These are phyloP conservation scores for Cladorrhinum sp. DNA, from an alignment of 2,329 filamentous ascomycete genomes.

Conservation along the genomic window DNA sequence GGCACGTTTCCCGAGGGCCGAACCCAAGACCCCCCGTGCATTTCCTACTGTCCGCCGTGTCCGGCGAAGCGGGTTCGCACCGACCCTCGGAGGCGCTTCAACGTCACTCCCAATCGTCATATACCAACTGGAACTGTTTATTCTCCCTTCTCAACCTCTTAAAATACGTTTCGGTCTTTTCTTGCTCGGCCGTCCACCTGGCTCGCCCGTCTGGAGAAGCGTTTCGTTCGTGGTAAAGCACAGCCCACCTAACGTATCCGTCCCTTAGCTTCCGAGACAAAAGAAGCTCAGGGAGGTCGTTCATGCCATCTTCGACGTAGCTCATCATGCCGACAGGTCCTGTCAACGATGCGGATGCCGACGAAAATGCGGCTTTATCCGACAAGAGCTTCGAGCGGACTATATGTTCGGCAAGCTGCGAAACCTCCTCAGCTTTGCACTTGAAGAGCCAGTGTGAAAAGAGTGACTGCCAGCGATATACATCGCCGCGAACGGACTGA, in stretches of 20 bases:
- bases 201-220: no score
- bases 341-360: neutral
- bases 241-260: neutral
- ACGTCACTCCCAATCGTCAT: neutral
- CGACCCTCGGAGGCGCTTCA: neutral
- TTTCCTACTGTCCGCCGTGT: neutral
- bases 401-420: neutral
- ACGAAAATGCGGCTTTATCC: neutral
- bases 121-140: neutral
- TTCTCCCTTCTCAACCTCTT: no score
- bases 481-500: neutral
- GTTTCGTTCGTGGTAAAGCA: no score
- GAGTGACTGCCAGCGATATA: neutral
- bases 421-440: neutral
- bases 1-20: neutral
- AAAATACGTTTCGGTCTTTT: no score
- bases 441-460: neutral
- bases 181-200: no score
- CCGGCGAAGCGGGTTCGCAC: neutral
- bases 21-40: neutral
- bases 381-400: neutral
- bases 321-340: neutral
- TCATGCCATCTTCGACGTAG: neutral
- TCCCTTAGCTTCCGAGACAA: neutral
- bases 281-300: neutral